Conservation (phyloP, 1,139 yeast species). For the Geotrichum histeridarum region DNA sequence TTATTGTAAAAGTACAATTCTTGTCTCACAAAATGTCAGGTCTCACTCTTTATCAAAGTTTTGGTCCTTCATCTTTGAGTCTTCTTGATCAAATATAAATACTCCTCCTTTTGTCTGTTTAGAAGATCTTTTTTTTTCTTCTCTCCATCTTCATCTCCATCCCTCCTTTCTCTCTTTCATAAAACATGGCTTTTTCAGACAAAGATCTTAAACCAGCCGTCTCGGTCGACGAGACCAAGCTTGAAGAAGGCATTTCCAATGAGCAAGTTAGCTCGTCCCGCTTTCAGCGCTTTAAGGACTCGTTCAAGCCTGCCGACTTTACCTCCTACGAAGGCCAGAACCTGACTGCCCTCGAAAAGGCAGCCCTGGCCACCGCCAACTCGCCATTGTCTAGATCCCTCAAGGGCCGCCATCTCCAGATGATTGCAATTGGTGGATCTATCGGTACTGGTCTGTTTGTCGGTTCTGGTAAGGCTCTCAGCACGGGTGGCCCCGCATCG, state of each 20-base stretch:
- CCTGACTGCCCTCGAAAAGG: slow-evolving; percentile 28
- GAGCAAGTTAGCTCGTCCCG: slow-evolving; percentile 24
- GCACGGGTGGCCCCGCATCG: slow-evolving; percentile 77
- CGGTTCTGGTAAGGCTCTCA: slow-evolving; percentile 66
- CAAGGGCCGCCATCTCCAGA: slow-evolving; percentile 50
- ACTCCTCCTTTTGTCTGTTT: neutral
- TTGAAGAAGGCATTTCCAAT: slow-evolving; percentile 44
- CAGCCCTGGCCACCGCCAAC: slow-evolving; percentile 32
- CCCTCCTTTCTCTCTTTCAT: neutral
- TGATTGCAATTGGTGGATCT: slow-evolving; percentile 81
- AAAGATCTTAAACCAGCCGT: neutral
- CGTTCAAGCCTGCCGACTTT: slow-evolving; percentile 29
- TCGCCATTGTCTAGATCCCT: slow-evolving; percentile 43
- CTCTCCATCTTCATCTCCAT: neutral
- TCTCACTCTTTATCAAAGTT: neutral
- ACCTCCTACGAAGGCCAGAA: slow-evolving; percentile 24
- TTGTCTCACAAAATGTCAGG: no score
- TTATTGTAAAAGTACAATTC: no score
- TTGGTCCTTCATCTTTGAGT: no score
- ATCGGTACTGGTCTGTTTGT: slow-evolving; percentile 76
- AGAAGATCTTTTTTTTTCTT: neutral
- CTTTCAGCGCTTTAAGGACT: slow-evolving; percentile 29
- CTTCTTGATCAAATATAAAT: neutral
- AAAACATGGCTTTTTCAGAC: neutral
- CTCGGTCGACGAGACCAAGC: slow-evolving; percentile 50